Conservation (phyloP, 352 stramenopile species). For the Halophytophthora batemanensis region DNA sequence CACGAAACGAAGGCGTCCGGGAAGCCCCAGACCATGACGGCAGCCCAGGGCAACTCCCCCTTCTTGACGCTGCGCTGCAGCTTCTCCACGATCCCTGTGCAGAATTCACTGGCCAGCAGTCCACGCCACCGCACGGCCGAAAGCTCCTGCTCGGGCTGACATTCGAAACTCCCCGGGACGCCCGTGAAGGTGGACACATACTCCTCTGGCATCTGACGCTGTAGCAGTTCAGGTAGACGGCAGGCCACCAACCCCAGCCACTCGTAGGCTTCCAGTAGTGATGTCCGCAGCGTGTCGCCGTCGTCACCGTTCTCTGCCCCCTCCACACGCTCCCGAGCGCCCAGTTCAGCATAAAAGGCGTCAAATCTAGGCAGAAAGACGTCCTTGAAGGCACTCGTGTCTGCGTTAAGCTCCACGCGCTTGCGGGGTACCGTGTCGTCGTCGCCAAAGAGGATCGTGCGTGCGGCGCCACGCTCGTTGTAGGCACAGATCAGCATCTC, state of each 20-base stretch:
- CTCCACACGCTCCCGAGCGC: constrained; percentile 1
- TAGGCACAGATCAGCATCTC: constrained; percentile 77
- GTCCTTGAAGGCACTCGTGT: constrained; percentile 35
- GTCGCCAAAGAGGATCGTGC: constrained; percentile 72
- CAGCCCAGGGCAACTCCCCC: constrained; percentile 58
- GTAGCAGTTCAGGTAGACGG: constrained; percentile 49
- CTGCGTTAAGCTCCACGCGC: constrained; percentile 60
- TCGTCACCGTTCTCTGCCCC: too few species aligned
- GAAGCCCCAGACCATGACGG: constrained; percentile 78
- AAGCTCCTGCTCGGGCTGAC: constrained; percentile 31
- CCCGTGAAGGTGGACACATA: constrained; percentile 80
- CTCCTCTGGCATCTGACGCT: constrained; percentile 50
- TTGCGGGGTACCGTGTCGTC: constrained; percentile 56
- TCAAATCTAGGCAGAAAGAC: constrained; percentile 58
- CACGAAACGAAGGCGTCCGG: constrained; percentile 69
- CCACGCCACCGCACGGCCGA: constrained; percentile 72
- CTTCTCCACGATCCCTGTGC: constrained; percentile 48
- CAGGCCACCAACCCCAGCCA: constrained; percentile 76
- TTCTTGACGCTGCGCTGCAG: constrained; percentile 42
- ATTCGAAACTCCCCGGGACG: constrained; percentile 33
- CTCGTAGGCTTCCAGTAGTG: constrained; percentile 59
- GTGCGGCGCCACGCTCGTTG: constrained; percentile 52
- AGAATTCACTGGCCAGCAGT: constrained; percentile 59
- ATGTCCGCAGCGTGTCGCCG: constrained; percentile 25
- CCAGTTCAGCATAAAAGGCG: constrained; percentile 30